Evolutionary conservation across 345 rosid genomes (phyloP), one percentile per base, ranked within the genome.

Genomic region (Eutrema heterophyllum): DNA sequence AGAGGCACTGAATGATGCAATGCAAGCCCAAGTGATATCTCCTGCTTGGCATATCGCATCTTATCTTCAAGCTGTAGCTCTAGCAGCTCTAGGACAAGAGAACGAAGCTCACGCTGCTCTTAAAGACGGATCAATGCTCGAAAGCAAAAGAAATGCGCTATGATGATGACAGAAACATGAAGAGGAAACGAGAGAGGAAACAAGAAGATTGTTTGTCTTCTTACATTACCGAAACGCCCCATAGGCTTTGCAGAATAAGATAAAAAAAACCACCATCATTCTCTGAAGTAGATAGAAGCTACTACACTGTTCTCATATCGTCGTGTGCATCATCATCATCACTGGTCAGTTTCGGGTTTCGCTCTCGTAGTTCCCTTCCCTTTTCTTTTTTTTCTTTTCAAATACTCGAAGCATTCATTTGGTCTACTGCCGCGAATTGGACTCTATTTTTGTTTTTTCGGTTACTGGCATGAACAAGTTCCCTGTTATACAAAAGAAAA

Each of bases 31-130:
- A 81, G 83, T 85, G 36, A 81, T 87, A 70, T 88, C 92, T 64
- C 93, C 97, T 1, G 86, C 85, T 41, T 89, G 96, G 96, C 88
- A 91, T 44, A 83, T 91, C 36, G 97, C 99, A 35, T 84, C 96
- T 12, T 91, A 95, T 81, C 87, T 95, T 70, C 97, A 95, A 78
- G 87, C 95, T 52, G 86, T 84, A 10, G 88, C 97, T n/a, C 83
- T 87, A 46, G 30, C 82, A 4, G 74, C 83, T 9, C 76, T 87
- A 57, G 93, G 91, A 81, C 87, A 79, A 87, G 91, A 86, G 78
- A 84, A 80, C 10, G 95, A 91, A 83, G 91, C 93, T 11, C 90
- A 82, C 55, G 81, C 73, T 32, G 87, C 93, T 39, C 88, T 94
- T 2, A 89, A 81, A 78, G 99, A 91, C 39, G 96, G 92, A 45